Percentiles rank a stretch among this genome's conserved stretches.
phyloP scores from a whole-genome alignment of 768 basidiomycete species.

The Candolleomyces efflorescens region DNA sequence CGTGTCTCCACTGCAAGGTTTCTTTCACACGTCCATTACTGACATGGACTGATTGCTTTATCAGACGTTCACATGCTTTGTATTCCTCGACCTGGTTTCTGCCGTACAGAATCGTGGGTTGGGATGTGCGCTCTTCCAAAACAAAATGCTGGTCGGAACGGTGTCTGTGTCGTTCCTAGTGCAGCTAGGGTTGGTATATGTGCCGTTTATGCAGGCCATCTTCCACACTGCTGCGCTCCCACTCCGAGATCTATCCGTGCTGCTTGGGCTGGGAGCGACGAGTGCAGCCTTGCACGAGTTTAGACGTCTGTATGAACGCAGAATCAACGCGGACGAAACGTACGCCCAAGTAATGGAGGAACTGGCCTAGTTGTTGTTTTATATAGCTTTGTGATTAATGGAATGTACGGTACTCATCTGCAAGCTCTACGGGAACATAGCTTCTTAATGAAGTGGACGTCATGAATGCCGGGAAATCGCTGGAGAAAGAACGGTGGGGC shows the following conservation, averaged over 20 bases:
- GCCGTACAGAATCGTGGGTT: constrained; percentile 93
- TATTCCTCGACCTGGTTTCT: constrained; percentile 94
- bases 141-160: constrained; percentile 86
- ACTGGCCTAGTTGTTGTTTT: constrained; percentile 38
- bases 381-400: not conserved
- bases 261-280: constrained; percentile 61
- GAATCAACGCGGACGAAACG: constrained; percentile 48
- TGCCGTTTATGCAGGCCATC: constrained; percentile 84
- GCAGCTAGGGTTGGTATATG: constrained; percentile 83
- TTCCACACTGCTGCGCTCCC: constrained; percentile 90
- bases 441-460: not conserved
- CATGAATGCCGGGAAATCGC: constrained; percentile 2
- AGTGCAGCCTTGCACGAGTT: constrained; percentile 75
- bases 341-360: constrained; percentile 53
- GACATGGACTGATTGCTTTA: constrained; percentile 2
- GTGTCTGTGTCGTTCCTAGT: constrained; percentile 83
- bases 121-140: constrained; percentile 76
- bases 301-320: constrained; percentile 73
- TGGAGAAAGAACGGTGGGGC: constrained; percentile 1
- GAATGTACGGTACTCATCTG: not conserved
- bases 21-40: not conserved
- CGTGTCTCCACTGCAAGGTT: not conserved
- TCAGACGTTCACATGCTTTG: constrained; percentile 95
- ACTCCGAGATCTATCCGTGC: constrained; percentile 59
- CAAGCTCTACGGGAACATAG: not conserved